phyloP scores from a whole-genome alignment of 2,329 filamentous ascomycete genomes.

The Colletotrichum sp. region DNA sequence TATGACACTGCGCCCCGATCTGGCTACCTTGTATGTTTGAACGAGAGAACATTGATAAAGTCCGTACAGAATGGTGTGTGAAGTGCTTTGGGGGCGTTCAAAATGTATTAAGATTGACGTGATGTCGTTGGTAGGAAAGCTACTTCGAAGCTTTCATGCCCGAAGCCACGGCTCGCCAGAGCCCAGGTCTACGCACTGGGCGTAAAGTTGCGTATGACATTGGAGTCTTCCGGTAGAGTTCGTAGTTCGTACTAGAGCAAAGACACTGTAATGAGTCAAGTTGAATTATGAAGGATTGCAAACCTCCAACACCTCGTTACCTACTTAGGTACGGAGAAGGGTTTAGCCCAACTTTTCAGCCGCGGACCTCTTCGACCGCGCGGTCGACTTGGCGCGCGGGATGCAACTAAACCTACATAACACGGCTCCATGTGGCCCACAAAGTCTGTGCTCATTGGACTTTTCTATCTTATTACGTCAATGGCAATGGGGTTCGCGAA shows the following conservation, averaged over 20 bases:
- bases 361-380: background rate
- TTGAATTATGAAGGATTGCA: background rate
- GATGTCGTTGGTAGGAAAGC: background rate
- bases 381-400: background rate
- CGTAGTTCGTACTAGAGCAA: rapidly evolving
- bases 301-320: background rate
- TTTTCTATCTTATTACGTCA: background rate
- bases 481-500: no score
- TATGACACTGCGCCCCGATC: no score
- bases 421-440: background rate
- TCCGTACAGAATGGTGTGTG: no score
- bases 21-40: no score
- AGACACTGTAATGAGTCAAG: rapidly evolving
- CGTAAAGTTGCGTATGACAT: background rate
- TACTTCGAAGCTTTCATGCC: background rate
- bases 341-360: rapidly evolving
- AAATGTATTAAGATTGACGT: background rate
- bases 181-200: background rate
- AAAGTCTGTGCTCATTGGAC: background rate
- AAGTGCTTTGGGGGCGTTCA: rapidly evolving
- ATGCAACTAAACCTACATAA: background rate
- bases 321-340: background rate
- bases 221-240: background rate
- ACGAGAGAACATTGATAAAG: rapidly evolving
- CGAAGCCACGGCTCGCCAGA: background rate